Evolutionary conservation across 2,329 filamentous ascomycete genomes (phyloP), one percentile per base, ranked within the genome.

Genomic region (Colletotrichum limetticola): DNA sequence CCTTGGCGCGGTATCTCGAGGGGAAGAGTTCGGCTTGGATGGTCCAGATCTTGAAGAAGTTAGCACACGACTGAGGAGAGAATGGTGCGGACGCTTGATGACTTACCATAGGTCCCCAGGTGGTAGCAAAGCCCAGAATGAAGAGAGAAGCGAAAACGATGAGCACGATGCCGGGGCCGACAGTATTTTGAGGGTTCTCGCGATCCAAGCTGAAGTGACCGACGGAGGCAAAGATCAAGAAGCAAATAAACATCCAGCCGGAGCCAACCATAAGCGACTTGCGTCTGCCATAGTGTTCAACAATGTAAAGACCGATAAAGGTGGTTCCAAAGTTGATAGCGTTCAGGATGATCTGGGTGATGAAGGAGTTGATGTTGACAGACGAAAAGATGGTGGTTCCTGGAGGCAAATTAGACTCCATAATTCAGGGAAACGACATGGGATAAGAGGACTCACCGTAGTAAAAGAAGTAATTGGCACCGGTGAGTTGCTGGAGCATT

Each of bases 321-420:
- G 92, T 94, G 74, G 89, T 90, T 64, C 86, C 83, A 12, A 93
- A 92, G 78, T 94, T 94, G 76, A 94, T 92, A 3, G 86, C 88
- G 75, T 89, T 89, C 35, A 93, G 86, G 70, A 93, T 92, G 76
- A 93, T 91, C 74, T 92, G 90, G 0, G 91, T 93, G 64, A 92
- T 85, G 78, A 90, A 93, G 30, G 88, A 89, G 81, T 92, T 88
- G 72, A 87, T 86, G 3, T 80, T 78, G 8, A 87, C 85, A 0
- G 85, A 85, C 6, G 64, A 74, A 73, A 87, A 87, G 74, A 87
- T 84, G n/a, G 85, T 86, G 28, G 88, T 90, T 5, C 87, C 88
- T 35, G 32, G 4, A 35, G 3, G 11, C 32, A 67, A 91, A 93
- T 79, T 90, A 90, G 78, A 92, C 92, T 83, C 90, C 91, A 80